Evolutionary conservation across 2,329 filamentous ascomycete genomes (phyloP), one percentile per base, ranked within the genome.

Genomic region (Onygenales sp.): DNA sequence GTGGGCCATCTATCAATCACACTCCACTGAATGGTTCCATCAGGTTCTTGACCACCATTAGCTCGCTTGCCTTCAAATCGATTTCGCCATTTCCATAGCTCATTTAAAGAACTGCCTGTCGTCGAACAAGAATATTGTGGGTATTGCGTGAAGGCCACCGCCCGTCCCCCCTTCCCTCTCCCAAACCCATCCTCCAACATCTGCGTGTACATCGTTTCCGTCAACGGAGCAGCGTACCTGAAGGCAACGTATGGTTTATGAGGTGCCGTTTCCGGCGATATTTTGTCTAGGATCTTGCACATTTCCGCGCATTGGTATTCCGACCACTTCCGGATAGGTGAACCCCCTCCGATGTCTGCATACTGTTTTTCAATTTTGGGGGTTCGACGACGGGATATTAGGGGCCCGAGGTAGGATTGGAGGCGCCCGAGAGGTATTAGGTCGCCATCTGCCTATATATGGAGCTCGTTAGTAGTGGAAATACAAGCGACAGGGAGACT

Each of bases 231-330:
- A 11, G 94, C 92, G 66, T 98, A 98, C 57, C 93, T 87, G 70
- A 98, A 98, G 11, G 93, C 92, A 46, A 97, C 90, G 65, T 98
- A 98, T 7, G 93, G 93, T 69, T 93, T 96, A 69, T 98, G 93
- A 5, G 93, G 93, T 3, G 93, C 93, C 1, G 91, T 95, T 66
- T 95, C 87, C 5, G 93, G 93, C 1, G 87, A 94, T 56, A 89
- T 86, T 62, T 85, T 81, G 77, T 98, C 93, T 50, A 98, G 79
- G 50, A 97, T 81, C 77, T 95, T 96, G 81, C 93, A 98, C 89
- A 97, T 96, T 72, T 97, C 91, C 55, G 79, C 78, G 55, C 84
- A 90, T 70, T 98, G 93, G 66, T 93, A 85, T 71, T 98, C 93
- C 27, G 91, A 95, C 94, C 94, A 98, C 70, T 94, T 94, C 61